Base-by-base conservation (phyloP, 352 stramenopile genomes). In the Thalassiosira sp. region DNA sequence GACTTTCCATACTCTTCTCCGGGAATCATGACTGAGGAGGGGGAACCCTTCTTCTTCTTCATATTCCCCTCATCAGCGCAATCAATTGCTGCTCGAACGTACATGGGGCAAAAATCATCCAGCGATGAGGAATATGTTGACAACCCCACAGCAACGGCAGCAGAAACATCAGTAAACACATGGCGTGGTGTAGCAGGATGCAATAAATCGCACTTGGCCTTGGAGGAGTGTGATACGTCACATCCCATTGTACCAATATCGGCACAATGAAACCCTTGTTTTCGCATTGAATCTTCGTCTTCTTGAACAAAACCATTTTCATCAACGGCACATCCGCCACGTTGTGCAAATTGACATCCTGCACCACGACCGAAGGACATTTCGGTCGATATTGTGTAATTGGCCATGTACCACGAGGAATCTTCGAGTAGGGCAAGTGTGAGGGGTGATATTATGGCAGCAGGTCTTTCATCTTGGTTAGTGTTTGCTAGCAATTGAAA, bases 381-480 rank as follows among this genome's bases (percentile, higher is more conserved):
- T 22, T 76, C 63, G 11, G 62, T 24, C 10, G 63, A 74, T 5
- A 57, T 31, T 56, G 22, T 66, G 46, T 81, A 88, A 37, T 88
- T 81, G 8, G 68, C 72, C 49, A 53, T 6, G 35, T 88, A 88
- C 76, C 76, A 88, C 20, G 76, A 81, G 25, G 80, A 75, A 60
- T 88, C 80, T 74, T 88, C 80, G 5, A 88, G 52, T 1, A 88
- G 37, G 15, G 80, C 76, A 22, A 88, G 57, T 8, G 80, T 88
- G 5, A 88, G 60, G 15, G 71, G 70, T 24, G 72, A 81, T 62
- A 81, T 65, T 24, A 61, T 37, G 57, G 60, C 42, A n/a, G n/a
- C n/a, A n/a, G n/a, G n/a, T 8, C 35, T 24, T 52, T 60, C 20
- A 57, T 31, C 43, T 5, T n/a, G n/a, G n/a, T n/a, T n/a, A n/a